These are phyloP conservation scores for Starmera pachycereana DNA, from an alignment of 805 yeast genomes.

Conservation along the genomic window DNA sequence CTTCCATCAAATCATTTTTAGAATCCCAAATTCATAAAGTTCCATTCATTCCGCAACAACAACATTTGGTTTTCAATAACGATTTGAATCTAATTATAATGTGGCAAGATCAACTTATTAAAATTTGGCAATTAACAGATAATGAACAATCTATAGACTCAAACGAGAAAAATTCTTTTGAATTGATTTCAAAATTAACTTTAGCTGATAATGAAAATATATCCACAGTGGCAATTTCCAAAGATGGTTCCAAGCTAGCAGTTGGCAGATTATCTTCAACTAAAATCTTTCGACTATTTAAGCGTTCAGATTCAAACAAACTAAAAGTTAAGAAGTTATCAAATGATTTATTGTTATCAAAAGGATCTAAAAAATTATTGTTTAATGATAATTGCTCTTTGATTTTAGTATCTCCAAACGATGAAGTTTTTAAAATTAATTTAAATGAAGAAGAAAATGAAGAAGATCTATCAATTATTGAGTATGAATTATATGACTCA, in stretches of 20 bases:
- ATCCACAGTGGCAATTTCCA: constrained; percentile 53
- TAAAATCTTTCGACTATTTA: constrained; percentile 56
- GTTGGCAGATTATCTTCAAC: constrained; percentile 63
- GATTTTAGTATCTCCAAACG: constrained; percentile 47
- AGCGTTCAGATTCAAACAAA: constrained; percentile 22
- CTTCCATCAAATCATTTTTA: constrained; percentile 53
- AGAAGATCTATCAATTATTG: constrained; percentile 23
- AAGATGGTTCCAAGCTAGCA: constrained; percentile 53
- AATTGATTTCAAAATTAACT: constrained; percentile 54
- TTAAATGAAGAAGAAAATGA: constrained; percentile 26
- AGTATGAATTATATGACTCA: constrained; percentile 30
- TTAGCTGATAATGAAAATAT: constrained; percentile 75
- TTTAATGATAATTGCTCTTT: constrained; percentile 39
- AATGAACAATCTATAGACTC: constrained; percentile 7
- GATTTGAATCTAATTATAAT: constrained; percentile 44
- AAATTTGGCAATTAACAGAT: constrained; percentile 60
- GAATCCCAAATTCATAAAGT: constrained; percentile 66
- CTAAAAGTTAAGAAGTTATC: constrained; percentile 44
- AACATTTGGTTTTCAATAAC: constrained; percentile 40
- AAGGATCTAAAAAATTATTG: constrained; percentile 46
- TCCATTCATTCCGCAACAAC: constrained; percentile 47
- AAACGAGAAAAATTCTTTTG: constrained; percentile 29
- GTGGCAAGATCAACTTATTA: constrained; percentile 78
- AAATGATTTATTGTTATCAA: constrained; percentile 23
- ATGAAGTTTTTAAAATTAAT: constrained; percentile 40